Evolutionary conservation across 768 basidiomycete genomes (phyloP), one percentile per base, ranked within the genome.

Genomic region (Phlegmacium glaucopus): DNA sequence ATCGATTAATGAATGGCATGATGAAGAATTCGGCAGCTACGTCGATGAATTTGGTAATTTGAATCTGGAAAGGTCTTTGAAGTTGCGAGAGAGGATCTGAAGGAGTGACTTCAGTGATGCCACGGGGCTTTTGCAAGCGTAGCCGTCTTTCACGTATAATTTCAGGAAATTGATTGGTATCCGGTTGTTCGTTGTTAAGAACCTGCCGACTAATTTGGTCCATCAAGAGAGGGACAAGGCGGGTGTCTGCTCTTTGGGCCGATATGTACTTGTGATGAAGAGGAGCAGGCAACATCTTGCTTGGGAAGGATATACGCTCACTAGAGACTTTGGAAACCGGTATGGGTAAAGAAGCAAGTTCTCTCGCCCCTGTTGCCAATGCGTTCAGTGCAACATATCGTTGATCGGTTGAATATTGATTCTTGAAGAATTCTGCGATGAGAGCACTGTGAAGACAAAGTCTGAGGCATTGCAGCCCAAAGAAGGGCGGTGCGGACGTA

Each of bases 401-500:
- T 56, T 97, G 94, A 26, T 83, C 77, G 13, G 81, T 78, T 0
- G 96, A 94, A 65, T 95, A 96, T 53, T 95, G 91, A 40, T 87
- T 89, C 55, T 85, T 85, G 72, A 98, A 99, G 66, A 93, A 94
- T 59, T 96, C 90, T 61, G 95, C 92, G 44, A 91, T 83, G 9
- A 97, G 71, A 28, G 80, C 76, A 3, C 94, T 96, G 59, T 9
- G 45, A 39, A 34, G 12, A 3, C 29, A 9, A 26, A 5, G 22
- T 22, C 5, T 22, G 22, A 22, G 22, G 22, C 22, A 22, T 22
- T 22, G 22, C 22, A 22, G 2, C 22, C 22, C 22, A 22, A 22
- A 22, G 5, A 22, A 5, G 5, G 22, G 22, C 22, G n/a, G n/a
- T 22, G 22, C 22, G 4, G n/a, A 78, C 93, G 59, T 61, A 98